Evolutionary conservation across 2,329 filamentous ascomycete genomes (phyloP).

Genomic region (Xylaria hypoxylon): DNA sequence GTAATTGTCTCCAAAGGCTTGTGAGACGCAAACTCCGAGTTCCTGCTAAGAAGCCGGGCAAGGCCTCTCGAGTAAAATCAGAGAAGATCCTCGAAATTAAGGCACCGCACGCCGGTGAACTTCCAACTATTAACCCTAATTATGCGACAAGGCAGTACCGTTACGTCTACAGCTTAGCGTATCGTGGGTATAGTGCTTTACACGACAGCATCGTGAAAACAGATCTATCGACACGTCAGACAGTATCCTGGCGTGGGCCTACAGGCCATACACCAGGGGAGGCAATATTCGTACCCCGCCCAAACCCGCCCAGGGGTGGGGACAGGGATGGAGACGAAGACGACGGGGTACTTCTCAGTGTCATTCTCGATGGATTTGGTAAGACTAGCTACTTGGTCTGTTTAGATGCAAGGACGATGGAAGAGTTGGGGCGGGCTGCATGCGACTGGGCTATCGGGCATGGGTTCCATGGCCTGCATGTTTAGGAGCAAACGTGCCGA

Average conservation of each 20-base stretch:
- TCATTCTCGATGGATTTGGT: slow-evolving; percentile 72
- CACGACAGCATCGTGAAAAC: slow-evolving; percentile 74
- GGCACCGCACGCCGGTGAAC: slow-evolving; percentile 68
- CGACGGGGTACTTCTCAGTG: slow-evolving; percentile 52
- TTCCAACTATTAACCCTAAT: slow-evolving; percentile 73
- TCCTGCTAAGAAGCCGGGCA: slow-evolving; percentile 28
- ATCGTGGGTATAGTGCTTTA: slow-evolving; percentile 69
- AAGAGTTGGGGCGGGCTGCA: slow-evolving; percentile 73
- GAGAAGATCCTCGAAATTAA: slow-evolving; percentile 59
- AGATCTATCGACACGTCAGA: slow-evolving; percentile 65
- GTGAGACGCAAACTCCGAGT: slow-evolving; percentile 59
- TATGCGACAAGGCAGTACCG: slow-evolving; percentile 65
- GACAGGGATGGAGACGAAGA: slow-evolving; percentile 61
- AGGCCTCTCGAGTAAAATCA: slow-evolving; percentile 3
- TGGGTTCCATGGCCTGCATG: slow-evolving; percentile 73
- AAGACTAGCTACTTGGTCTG: slow-evolving; percentile 74
- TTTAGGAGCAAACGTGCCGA: background rate
- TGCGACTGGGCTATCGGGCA: slow-evolving; percentile 69
- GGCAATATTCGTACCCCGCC: slow-evolving; percentile 72
- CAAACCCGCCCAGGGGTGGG: slow-evolving; percentile 48
- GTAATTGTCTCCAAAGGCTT: slow-evolving; percentile 55
- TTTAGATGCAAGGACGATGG: slow-evolving; percentile 71
- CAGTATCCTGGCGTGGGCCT: slow-evolving; percentile 67
- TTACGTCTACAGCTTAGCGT: slow-evolving; percentile 69
- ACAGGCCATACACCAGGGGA: slow-evolving; percentile 75